Evolutionary conservation across 139 green algal genomes (phyloP), one percentile per base, ranked within the genome.

Genomic region (Pseudopediastrum boryanum): DNA sequence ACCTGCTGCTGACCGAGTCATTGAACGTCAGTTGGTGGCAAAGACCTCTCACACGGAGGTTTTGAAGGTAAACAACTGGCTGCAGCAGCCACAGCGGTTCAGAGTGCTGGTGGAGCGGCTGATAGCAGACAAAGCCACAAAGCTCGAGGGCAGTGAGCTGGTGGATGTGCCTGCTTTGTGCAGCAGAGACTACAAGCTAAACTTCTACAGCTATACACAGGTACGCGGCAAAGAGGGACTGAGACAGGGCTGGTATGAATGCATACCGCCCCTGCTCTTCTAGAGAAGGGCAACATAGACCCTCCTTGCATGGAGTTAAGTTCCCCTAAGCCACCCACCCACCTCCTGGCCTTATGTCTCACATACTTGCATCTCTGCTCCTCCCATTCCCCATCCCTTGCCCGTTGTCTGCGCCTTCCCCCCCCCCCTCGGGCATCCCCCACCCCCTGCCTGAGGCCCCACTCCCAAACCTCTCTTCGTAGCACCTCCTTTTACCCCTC

Each of bases 61-160:
- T 39, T 74, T 97, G 38, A 85, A 72, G 41, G 90, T 94, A 29
- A 39, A 54, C 59, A 97, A 97, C 86, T 97, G 92, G 92, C 75
- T 95, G 65, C 81, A 87, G 67, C 83, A 78, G 61, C 84, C 88
- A 46, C 92, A 97, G 86, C 88, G 91, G 59, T 95, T 97, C 81
- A 75, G 56, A 16, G 82, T 91, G 13, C 25, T 87, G 54, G 41
- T 89, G 36, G 83, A 89, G 58, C 44, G 83, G 31, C 62, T 77
- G 29, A 62, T 54, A 13, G 81, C 54, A 3, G 80, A 87, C 12
- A 46, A 65, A 43, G 42, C 75, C 61, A 91, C 88, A 8, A 71
- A 71, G 35, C 75, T 96, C 21, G 56, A 77, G 23, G 89, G 87
- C 13, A 67, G 86, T 13, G 77, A 87, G 71, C 87, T 85, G 71